Evolutionary conservation across 768 basidiomycete genomes (phyloP).

Genomic region (Coprinopsis sp.): DNA sequence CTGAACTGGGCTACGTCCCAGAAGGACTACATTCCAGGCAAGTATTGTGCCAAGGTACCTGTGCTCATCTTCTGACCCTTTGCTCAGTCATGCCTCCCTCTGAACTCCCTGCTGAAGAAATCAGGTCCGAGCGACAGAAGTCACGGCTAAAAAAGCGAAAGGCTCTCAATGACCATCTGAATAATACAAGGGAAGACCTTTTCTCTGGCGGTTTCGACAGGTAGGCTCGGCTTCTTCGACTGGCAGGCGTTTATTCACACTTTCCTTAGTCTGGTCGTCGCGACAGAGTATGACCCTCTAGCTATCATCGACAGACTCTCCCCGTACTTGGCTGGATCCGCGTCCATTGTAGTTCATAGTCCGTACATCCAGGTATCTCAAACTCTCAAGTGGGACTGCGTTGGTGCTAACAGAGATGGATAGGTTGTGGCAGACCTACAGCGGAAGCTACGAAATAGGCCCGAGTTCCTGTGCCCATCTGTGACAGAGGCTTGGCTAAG

Average conservation of each 20-base stretch:
- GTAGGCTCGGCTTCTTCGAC: constrained; percentile 34
- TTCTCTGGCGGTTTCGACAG: constrained; percentile 88
- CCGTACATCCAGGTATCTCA: constrained; percentile 68
- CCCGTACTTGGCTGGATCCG: constrained; percentile 80
- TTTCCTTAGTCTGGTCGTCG: constrained; percentile 60
- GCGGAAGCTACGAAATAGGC: constrained; percentile 57
- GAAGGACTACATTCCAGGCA: constrained; percentile 68
- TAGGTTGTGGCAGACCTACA: constrained; percentile 79
- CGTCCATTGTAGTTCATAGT: constrained; percentile 81
- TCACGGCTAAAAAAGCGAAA: constrained; percentile 74
- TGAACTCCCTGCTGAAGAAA: constrained; percentile 52
- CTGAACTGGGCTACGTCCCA: constrained; percentile 92
- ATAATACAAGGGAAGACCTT: constrained; percentile 68
- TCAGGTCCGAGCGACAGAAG: constrained; percentile 70
- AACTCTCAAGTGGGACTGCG: no score
- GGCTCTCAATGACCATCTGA: constrained; percentile 56
- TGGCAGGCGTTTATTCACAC: neutral
- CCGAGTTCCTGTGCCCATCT: constrained; percentile 69
- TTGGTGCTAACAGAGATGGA: neutral
- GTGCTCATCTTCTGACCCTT: constrained; percentile 7
- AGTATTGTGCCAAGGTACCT: constrained; percentile 11
- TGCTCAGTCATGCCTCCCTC: constrained; percentile 52
- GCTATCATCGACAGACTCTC: constrained; percentile 72
- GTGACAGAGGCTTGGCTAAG: constrained; percentile 86
- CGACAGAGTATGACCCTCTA: constrained; percentile 80